Evolutionary conservation across 2,329 filamentous ascomycete genomes (phyloP), one percentile per base, ranked within the genome.

Genomic region (Fusarium transvaalense): DNA sequence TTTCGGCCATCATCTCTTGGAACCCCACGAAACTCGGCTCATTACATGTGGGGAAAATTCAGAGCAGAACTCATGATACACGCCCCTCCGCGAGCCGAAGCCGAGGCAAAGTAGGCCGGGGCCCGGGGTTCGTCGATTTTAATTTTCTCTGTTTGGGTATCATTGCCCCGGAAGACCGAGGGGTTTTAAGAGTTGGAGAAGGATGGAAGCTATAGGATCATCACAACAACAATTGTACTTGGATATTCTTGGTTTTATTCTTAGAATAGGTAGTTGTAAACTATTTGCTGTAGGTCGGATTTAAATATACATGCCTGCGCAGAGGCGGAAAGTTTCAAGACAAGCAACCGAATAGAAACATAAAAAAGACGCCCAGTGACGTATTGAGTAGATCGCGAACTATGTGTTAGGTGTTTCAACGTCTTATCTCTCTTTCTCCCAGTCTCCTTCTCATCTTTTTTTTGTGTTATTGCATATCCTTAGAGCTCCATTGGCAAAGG

Each of bases 61-160:
- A 61, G 23, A 50, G 23, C 14, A 50, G 32, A 48, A 60, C 45
- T 62, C 59, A 61, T 61, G 59, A 61, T 67, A 48, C 35, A 34
- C 17, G 9, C 23, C 21, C 46, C 62, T 64, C 68, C 59, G 63
- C 70, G 61, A 74, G 72, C 72, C 72, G 72, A 74, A 74, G 72
- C 72, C 72, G 72, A 74, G 72, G 72, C 72, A 74, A 71, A 46
- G 21, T 46, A 32, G 61, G 59, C 56, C 59, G 69, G 71, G 71
- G 71, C 52, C 69, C 66, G 71, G 71, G 69, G 57, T 43, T 37
- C 69, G 65, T 55, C 47, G 17, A 34, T 29, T 37, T 47, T 31
- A 19, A n/a, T 54, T 38, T n/a, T 43, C 17, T 27, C 41, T 23
- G 19, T 32, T 54, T 58, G 25, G 48, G 34, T 41, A 66, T 66